A percentile compares a stretch with the other conserved stretches of the same genome.
phyloP scores from a whole-genome alignment of 768 basidiomycete species.

The Mycena maculata region DNA sequence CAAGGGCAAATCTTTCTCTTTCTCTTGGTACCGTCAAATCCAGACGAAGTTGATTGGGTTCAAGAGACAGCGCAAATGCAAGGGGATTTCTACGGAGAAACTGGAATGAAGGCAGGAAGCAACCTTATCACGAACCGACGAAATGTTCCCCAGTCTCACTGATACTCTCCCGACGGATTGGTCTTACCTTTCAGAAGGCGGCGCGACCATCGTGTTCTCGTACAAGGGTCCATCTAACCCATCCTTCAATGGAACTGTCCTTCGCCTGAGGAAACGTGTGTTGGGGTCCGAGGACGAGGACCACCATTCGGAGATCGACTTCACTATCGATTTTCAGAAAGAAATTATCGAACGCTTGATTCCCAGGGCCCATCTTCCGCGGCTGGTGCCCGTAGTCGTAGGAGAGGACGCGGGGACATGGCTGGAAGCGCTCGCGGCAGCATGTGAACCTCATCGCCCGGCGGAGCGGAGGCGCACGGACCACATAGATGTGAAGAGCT shows the following conservation, averaged over 20 bases:
- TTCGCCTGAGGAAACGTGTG: slow-evolving; percentile 78
- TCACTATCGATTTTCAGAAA: slow-evolving; percentile 66
- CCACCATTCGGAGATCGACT: slow-evolving; percentile 48
- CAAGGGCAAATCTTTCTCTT: no score
- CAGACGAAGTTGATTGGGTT: no score
- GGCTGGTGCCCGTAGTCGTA: slow-evolving; percentile 59
- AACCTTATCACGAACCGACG: no score
- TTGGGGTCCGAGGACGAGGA: neutral
- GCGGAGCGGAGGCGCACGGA: slow-evolving; percentile 64
- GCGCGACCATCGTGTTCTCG: slow-evolving; percentile 89
- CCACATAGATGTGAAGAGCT: slow-evolving; percentile 64
- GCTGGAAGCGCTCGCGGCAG: slow-evolving; percentile 64
- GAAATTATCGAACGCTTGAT: slow-evolving; percentile 75
- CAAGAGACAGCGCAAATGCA: no score
- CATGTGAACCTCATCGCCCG: slow-evolving; percentile 67
- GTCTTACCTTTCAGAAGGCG: slow-evolving; percentile 93
- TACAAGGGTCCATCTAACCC: slow-evolving; percentile 70
- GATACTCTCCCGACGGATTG: slow-evolving; percentile 67
- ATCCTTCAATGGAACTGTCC: slow-evolving; percentile 69
- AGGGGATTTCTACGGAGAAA: no score
- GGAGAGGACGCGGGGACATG: slow-evolving; percentile 57
- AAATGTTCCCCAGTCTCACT: slow-evolving; percentile 15
- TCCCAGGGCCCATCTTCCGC: slow-evolving; percentile 68
- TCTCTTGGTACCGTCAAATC: no score
- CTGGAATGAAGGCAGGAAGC: no score